Base-by-base conservation (phyloP, 305 asterid species). In the Salvia sclarea region DNA sequence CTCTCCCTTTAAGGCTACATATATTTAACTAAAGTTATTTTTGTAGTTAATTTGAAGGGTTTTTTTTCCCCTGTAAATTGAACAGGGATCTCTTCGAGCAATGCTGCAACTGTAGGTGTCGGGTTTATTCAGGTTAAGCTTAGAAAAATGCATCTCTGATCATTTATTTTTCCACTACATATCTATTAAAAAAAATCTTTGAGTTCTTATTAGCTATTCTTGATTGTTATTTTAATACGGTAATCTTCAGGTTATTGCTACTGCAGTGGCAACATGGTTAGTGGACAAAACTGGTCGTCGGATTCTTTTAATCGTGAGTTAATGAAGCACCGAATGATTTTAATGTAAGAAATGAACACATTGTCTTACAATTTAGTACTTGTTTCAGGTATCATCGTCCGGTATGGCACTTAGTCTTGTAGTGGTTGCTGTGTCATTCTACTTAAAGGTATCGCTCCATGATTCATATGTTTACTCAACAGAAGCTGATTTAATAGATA, bases 231-330 rank as follows among this genome's bases (percentile, higher is more conserved):
- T 21, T 10, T 61, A 50, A 43, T 25, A 12, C 21, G 14, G 41
- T 35, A 21, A 52, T 78, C n/a, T 76, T 75, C 76, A 94, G 98
- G 99, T 91, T 65, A 77, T 91, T 83, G 99, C 99, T 53, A 94
- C 99, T 50, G 96, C 83, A 64, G 80, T 94, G 59, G 73, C 98
- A 38, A 86, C 95, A 60, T 94, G 98, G 97, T 77, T 91, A 86
- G 88, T 88, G 76, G 99, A 94, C 86, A 89, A 81, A 89, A 81
- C 96, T 3, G 99, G 99, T 61, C 96, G 98, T 61, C 80, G 99
- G 78, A 67, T 89, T 82, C 85, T 91, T 53, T 84, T 94, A 59
- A 76, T 86, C 53, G 98, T 94, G 77, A 91, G 96, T 83, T 54
- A 41, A 35, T 64, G 22, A 74, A 47, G 71, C 38, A 43, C 38